Conservation (phyloP, 768 basidiomycete genomes). For the Kwoniella botswanensis region DNA sequence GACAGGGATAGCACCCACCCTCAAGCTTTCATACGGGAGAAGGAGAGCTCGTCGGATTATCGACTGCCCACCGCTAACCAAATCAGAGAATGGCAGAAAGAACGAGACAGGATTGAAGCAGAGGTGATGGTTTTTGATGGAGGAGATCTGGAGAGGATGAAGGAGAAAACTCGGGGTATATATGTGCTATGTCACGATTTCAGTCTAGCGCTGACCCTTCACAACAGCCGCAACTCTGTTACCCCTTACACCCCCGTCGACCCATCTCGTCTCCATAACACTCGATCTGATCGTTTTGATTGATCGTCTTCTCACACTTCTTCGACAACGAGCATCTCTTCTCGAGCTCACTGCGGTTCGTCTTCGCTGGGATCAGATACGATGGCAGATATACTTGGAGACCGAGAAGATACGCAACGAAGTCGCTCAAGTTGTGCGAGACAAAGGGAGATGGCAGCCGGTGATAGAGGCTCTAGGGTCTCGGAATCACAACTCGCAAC, state of each 20-base stretch:
- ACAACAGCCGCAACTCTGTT: constrained; percentile 40
- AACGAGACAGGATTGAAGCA: constrained; percentile 44
- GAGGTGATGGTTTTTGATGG: constrained; percentile 50
- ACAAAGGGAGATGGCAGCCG: constrained; percentile 28
- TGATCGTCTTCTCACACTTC: constrained; percentile 28
- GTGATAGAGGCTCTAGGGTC: neutral
- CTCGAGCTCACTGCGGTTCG: constrained; percentile 18
- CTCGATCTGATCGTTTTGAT: constrained; percentile 41
- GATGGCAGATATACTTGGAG: constrained; percentile 36
- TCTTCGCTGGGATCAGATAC: constrained; percentile 42
- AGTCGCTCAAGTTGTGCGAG: constrained; percentile 22
- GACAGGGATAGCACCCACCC: neutral
- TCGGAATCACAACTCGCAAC: neutral
- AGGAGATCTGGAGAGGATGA: constrained; percentile 50
- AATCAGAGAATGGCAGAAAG: constrained; percentile 35
- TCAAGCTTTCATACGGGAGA: neutral
- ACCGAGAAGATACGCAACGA: constrained; percentile 28
- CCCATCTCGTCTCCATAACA: constrained; percentile 47
- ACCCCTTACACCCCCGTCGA: constrained; percentile 48
- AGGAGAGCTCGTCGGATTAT: constrained; percentile 7
- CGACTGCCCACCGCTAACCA: constrained; percentile 20
- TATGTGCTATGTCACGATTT: constrained; percentile 1
- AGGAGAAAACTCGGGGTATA: constrained; percentile 47
- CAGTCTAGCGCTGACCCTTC: constrained; percentile 10
- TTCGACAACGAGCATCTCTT: constrained; percentile 25